Evolutionary conservation across 1,284 basidiomycete genomes (phyloP), one percentile per base, ranked within the genome.

Genomic region (Pseudozyma tsukubaensis): DNA sequence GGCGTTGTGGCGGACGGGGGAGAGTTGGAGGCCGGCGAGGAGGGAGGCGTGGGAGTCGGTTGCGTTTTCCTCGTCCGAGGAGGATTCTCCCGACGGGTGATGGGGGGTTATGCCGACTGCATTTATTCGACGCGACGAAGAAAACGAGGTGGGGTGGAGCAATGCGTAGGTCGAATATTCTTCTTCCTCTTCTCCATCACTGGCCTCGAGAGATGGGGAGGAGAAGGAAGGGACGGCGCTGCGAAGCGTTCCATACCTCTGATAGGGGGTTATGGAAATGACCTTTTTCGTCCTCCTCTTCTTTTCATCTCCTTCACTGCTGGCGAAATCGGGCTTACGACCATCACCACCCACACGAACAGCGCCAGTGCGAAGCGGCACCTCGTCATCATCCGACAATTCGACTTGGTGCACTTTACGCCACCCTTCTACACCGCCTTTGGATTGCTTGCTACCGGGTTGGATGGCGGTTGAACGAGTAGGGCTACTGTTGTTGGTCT

Each of bases 251-350:
- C 68, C 72, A 36, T 71, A 76, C 0, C 60, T 57, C 24, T 72
- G 72, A 18, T 76, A 76, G 1, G 72, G 68, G 1, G 58, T 63
- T 35, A 76, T 66, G n/a, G 64, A 59, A 54, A 76, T 64, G 2
- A 57, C 32, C 45, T 50, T 60, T 19, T 59, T 62, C 51, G 42
- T 12, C 14, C 24, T 19, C n/a, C n/a, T 8, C 35, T 35, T 18
- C 29, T 35, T 13, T 21, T 32, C 35, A 11, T 10, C 40, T 16
- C 9, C 19, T 24, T 45, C 19, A 11, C 10, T 10, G 10, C 1
- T 6, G 24, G 24, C 24, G 24, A 29, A 29, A 29, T 29, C 24
- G 6, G 24, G 24, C 24, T 29, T 29, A 29, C 24, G 24, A 29
- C 24, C 24, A 29, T 6, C 24, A 29, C 24, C 24, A 29, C 24